These are phyloP conservation scores for Coemansia sp. DNA, from an alignment of 371 early-diverging fungal genomes.

Conservation along the genomic window DNA sequence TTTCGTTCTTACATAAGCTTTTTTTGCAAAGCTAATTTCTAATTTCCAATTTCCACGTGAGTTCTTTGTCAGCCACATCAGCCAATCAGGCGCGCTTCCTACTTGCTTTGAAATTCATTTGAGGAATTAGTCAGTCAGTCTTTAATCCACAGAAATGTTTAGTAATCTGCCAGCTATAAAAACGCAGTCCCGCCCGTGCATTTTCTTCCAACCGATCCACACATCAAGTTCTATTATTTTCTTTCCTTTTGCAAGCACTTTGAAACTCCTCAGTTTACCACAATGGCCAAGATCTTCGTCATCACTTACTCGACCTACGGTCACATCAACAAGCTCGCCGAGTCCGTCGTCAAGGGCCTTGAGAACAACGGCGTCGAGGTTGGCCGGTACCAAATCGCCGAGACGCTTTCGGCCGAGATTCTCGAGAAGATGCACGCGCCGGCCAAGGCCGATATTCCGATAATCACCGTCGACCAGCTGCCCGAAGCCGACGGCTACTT, in stretches of 20 bases:
- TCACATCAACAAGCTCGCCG: conserved; percentile 60
- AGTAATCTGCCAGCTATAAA: no score
- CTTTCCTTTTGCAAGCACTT: neutral
- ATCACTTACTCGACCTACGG: conserved; percentile 55
- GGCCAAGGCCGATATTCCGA: conserved; percentile 59
- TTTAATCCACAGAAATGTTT: no score
- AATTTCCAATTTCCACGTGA: no score
- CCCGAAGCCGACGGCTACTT: conserved; percentile 57
- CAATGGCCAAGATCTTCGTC: conserved; percentile 53
- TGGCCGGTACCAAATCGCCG: conserved; percentile 52
- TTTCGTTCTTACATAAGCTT: neutral
- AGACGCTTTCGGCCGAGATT: conserved; percentile 56
- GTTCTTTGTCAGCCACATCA: no score
- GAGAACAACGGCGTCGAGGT: conserved; percentile 59
- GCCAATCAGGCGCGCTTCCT: no score
- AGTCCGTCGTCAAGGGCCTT: conserved; percentile 67
- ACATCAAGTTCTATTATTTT: no score
- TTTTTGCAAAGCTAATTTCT: no score
- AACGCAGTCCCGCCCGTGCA: no score
- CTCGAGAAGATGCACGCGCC: conserved; percentile 65
- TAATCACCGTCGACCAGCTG: conserved; percentile 56
- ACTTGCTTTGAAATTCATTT: no score
- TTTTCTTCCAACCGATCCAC: no score
- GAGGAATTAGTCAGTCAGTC: no score
- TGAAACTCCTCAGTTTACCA: neutral